Evolutionary conservation across 805 yeast species (phyloP), one percentile per base, ranked within the genome.

Genomic region (Kluyveromyces aestuarii): DNA sequence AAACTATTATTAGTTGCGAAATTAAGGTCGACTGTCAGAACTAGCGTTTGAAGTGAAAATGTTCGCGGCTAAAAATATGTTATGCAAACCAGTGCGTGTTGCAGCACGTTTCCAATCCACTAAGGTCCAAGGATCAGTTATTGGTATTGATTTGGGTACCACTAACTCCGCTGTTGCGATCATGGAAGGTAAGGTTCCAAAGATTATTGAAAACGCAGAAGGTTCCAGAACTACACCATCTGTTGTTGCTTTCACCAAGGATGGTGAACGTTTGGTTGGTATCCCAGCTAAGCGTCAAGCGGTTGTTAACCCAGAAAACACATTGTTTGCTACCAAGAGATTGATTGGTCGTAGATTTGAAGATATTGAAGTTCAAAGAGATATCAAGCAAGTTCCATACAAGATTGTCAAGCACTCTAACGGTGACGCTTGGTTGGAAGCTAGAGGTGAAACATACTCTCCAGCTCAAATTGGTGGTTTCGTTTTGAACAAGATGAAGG

Each of bases 381-480:
- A 90, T 70, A 75, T 87, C 63, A 75, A 77, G 61, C 83, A 84
- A 71, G 91, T 89, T 48, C 96, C 97, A 48, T 89, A 87, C 82
- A 81, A 84, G 74, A 87, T 89, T 57, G 84, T 86, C 62, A 83
- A 87, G 76, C 95, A 88, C 78, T 69, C 76, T 55, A 90, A 90
- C 68, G 96, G 96, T 57, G 97, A 90, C 67, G 96, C 96, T 50
- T 89, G 96, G 96, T 81, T 89, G 50, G 88, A 87, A 75, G 89
- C 95, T 53, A 80, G 88, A 60, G 95, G 91, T 59, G 80, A 85
- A 69, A 72, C 75, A 55, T 90, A 89, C 77, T 89, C 96, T 45
- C 97, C 97, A 48, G 90, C 95, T 51, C 96, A 89, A 72, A 86
- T 89, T 60, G 96, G 96, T 64, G 96, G 96, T 49, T 87, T 89